Evolutionary conservation across 805 yeast species (phyloP).

Genomic region (Diddensiella transvaalensis): DNA sequence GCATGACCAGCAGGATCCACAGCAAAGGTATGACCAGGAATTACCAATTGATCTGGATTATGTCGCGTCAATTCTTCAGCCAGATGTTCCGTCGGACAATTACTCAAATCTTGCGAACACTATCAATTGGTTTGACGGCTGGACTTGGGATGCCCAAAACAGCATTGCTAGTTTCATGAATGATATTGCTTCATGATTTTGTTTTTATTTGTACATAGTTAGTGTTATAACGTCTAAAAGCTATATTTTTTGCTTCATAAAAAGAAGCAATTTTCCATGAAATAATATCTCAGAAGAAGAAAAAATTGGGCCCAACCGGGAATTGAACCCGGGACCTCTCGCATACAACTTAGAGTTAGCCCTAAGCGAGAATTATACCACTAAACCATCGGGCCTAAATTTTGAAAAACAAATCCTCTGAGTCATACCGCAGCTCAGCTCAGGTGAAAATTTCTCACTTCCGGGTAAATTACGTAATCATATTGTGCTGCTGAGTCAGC

Average conservation of each 20-base stretch:
- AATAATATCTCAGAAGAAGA: too few relatives aligned
- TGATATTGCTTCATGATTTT: too few relatives aligned
- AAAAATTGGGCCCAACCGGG: slow-evolving; percentile 36
- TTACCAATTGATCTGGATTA: background rate
- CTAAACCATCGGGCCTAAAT: slow-evolving; percentile 35
- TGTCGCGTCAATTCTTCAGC: background rate
- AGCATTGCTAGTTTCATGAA: slow-evolving; percentile 14
- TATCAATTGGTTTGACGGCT: slow-evolving; percentile 20
- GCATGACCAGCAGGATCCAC: background rate
- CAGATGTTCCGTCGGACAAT: background rate
- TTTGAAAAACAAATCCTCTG: too few relatives aligned
- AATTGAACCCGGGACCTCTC: slow-evolving; percentile 38
- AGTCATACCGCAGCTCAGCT: too few relatives aligned
- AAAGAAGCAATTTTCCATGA: too few relatives aligned
- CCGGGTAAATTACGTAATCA: too few relatives aligned
- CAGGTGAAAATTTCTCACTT: too few relatives aligned
- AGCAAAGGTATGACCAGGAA: slow-evolving; percentile 2
- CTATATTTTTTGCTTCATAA: too few relatives aligned
- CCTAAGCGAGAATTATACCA: slow-evolving; percentile 38
- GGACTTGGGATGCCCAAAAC: slow-evolving; percentile 20
- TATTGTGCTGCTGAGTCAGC: too few relatives aligned
- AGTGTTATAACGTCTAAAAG: too few relatives aligned
- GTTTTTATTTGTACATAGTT: too few relatives aligned
- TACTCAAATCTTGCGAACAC: slow-evolving; percentile 2
- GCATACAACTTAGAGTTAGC: slow-evolving; percentile 32